Percentiles rank a stretch among this genome's conserved stretches.
phyloP scores from a whole-genome alignment of 148 eudicot species.

The Bassia scoparia region DNA sequence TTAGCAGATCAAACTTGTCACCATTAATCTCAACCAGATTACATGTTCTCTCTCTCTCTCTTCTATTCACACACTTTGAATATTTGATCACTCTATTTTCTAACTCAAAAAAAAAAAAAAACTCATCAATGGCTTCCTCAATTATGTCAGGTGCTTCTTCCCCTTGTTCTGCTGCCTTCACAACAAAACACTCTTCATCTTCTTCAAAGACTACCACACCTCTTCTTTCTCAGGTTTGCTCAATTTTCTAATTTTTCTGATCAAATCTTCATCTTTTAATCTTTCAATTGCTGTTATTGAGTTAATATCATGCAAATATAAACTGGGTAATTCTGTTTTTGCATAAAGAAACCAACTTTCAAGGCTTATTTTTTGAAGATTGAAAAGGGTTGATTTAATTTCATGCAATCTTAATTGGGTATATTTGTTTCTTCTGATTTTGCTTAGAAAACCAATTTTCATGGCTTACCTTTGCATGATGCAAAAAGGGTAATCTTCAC shows the following conservation, averaged over 20 bases:
- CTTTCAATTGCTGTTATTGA: neutral
- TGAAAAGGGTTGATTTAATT: conserved; percentile 34
- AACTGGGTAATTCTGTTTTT: neutral
- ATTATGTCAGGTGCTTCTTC: conserved; percentile 47
- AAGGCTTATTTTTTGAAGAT: conserved; percentile 49
- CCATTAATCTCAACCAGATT: too few species aligned
- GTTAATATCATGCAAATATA: neutral
- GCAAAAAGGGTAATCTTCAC: conserved; percentile 44
- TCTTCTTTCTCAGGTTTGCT: conserved; percentile 37
- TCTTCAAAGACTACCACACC: conserved; percentile 19
- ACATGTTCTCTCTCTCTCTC: too few species aligned
- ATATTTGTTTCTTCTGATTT: neutral
- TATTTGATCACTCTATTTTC: neutral
- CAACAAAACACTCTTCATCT: conserved; percentile 29
- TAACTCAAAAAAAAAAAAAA: neutral
- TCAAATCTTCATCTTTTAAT: neutral
- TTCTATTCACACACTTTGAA: neutral
- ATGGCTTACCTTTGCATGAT: conserved; percentile 50
- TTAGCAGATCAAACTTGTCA: too few species aligned
- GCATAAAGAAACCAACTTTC: conserved; percentile 53
- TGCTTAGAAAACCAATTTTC: conserved; percentile 51
- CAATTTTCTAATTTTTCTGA: neutral
- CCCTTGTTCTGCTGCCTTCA: conserved; percentile 41
- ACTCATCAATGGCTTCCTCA: conserved; percentile 44
- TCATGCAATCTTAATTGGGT: neutral